phyloP scores from a whole-genome alignment of 2,329 filamentous ascomycete genomes.

The Nannizziopsis barbatae region DNA sequence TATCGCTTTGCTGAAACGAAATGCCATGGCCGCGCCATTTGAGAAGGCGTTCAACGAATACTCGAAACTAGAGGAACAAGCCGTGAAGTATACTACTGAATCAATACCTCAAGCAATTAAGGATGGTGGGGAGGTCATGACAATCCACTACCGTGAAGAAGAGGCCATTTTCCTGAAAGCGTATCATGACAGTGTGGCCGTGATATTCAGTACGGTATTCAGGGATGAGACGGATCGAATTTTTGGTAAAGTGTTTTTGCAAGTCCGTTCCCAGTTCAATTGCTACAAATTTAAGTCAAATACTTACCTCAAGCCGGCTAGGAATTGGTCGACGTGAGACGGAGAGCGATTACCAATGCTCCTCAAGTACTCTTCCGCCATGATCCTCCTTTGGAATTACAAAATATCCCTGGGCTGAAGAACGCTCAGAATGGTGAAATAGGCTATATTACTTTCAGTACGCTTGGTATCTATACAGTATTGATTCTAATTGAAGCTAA shows the following conservation, averaged over 20 bases:
- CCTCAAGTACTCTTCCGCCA: conserved; percentile 94
- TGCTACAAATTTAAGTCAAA: not conserved
- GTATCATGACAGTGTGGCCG: conserved; percentile 90
- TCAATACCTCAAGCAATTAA: conserved; percentile 80
- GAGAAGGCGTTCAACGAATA: conserved; percentile 94
- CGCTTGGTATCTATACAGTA: conserved; percentile 18
- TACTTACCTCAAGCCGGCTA: conserved; percentile 17
- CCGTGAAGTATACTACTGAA: conserved; percentile 84
- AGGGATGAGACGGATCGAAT: conserved; percentile 94
- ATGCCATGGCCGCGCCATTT: conserved; percentile 97
- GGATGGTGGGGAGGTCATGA: conserved; percentile 86
- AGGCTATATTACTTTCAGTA: conserved; percentile 97
- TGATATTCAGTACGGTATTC: conserved; percentile 98
- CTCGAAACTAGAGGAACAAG: conserved; percentile 72
- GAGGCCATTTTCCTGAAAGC: conserved; percentile 99
- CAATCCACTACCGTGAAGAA: conserved; percentile 96
- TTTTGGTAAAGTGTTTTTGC: conserved; percentile 95
- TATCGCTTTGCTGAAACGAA: conserved; percentile 87
- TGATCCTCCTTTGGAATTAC: conserved; percentile 83
- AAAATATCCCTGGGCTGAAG: conserved; percentile 72
- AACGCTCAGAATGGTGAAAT: conserved; percentile 69
- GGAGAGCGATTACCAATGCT: conserved; percentile 89
- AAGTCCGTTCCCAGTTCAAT: conserved; percentile 34
- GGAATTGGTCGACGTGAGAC: conserved; percentile 93
- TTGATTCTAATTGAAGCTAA: conserved; percentile 13